Base-by-base conservation (phyloP, 2,329 filamentous ascomycete species). In the Lomentospora prolificans region DNA sequence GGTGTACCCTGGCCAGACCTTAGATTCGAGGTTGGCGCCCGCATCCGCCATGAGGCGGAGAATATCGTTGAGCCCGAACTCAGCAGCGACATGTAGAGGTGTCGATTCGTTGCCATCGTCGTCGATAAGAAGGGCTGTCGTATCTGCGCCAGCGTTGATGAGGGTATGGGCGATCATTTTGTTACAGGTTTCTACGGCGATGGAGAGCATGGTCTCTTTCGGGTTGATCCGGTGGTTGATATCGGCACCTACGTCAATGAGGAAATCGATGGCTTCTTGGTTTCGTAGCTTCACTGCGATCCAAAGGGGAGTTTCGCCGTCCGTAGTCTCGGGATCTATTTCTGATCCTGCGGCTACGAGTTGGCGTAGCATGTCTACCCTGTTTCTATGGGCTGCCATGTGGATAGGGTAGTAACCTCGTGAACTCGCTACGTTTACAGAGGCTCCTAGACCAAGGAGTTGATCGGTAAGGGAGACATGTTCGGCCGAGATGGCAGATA, bases 401-500 rank as follows among this genome's bases (percentile, higher is more conserved):
- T 65, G 64, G 14, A 65, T 58, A n/a, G 63, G 60, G 6, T 58
- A 57, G 25, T 59, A 62, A 1, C 64, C 61, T 10, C 27, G 28
- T 19, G 25, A 19, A 25, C 46, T 36, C n/a, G 50, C 50, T 17
- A 28, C 50, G 28, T 36, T 24, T 25, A 53, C 46, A 9, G 55
- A 51, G 9, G 55, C 55, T 48, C 57, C 59, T 6, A 54, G 58
- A 10, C 55, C 53, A 7, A 65, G 55, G 4, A 65, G 51, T 4
- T 61, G 51, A 36, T 58, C 58, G 22, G 58, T 57, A 36, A 62
- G 60, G 59, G 75, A 55, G 63, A 71, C n/a, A 60, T 68, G 51
- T 67, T 72, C 58, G 68, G 74, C 55, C 65, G 72, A 60, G 22
- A 81, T 84, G 62, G 81, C 82, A 6, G 61, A 54, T 8, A 63